Evolutionary conservation across 768 basidiomycete species (phyloP), one percentile per base, ranked within the genome.

Genomic region (Albatrellus ellisii): DNA sequence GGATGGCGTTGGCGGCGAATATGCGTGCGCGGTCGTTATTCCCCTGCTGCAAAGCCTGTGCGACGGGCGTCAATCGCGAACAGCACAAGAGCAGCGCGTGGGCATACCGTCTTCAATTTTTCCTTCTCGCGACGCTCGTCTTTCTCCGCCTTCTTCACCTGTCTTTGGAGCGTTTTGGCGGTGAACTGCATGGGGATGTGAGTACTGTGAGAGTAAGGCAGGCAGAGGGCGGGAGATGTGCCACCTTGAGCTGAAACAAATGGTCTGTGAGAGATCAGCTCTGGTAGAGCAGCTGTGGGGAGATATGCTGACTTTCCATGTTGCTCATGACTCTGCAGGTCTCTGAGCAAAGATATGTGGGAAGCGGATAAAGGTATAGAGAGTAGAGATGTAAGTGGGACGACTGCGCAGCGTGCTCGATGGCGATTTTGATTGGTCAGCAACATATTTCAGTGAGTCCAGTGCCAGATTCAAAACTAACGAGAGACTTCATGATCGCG

Each of bases 121-220:
- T 77, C 50, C 63, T 90, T 95, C 68, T 99, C 95, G 0, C 73
- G 52, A 27, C 69, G 72, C 66, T 99, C 95, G 57, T 98, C 94
- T 56, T 94, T 98, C 62, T 90, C 77, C 0, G 95, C 92, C 63
- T 98, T 98, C 70, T 89, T 92, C 3, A 95, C 90, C 63, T 99
- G 95, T 39, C 86, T 75, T 59, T 72, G 83, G 17, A 99, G 73
- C 26, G 88, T 78, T 75, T 98, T 99, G 47, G 95, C 91, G 15
- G 95, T 99, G 69, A 99, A 98, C 94, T 99, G 54, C 2, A 18
- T n/a, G 25, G 43, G 39, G 27, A 18, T 9, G 12, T 18, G 15
- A 12, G 37, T 9, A 15, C 25, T 27, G 33, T 14, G n/a, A 17
- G 24, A 21, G 9, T 32, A 32, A 15, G 32, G 26, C 26, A 26